Evolutionary conservation across 2,329 filamentous ascomycete genomes (phyloP).

Genomic region (Aspergillus pseudoglaucus): DNA sequence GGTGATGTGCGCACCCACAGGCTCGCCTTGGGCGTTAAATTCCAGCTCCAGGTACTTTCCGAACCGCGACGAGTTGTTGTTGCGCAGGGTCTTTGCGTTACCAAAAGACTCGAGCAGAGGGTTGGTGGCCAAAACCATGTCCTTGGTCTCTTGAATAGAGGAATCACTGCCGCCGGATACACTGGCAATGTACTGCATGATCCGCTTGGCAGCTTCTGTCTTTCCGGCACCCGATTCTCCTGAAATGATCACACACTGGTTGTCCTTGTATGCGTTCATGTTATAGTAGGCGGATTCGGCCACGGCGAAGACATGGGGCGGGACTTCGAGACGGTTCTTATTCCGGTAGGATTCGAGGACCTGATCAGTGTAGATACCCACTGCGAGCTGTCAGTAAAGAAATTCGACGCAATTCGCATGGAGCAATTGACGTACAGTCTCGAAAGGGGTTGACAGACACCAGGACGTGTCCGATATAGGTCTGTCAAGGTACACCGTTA

Average conservation of each 20-base stretch:
- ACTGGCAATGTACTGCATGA: constrained; percentile 99
- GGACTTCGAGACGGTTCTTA: constrained; percentile 90
- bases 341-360: constrained; percentile 91
- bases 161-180: constrained; percentile 80
- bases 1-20: constrained; percentile 92
- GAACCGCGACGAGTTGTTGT: constrained; percentile 98
- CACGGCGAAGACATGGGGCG: constrained; percentile 94
- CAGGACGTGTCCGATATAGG: constrained; percentile 98
- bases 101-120: constrained; percentile 95
- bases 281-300: constrained; percentile 97
- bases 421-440: constrained; percentile 51
- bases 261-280: constrained; percentile 99
- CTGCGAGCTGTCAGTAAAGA: constrained; percentile 26
- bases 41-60: constrained; percentile 97
- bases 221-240: constrained; percentile 97
- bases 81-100: constrained; percentile 94
- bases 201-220: constrained; percentile 94
- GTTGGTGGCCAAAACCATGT: constrained; percentile 98
- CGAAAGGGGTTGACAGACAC: constrained; percentile 98
- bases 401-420: not conserved
- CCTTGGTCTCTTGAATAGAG: constrained; percentile 93
- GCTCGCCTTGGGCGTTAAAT: constrained; percentile 87
- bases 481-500: constrained; percentile 43
- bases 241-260: constrained; percentile 98
- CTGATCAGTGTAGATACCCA: constrained; percentile 94